These are phyloP conservation scores for Bryopsis sp. DNA, from an alignment of 139 green algal genomes.

Conservation along the genomic window DNA sequence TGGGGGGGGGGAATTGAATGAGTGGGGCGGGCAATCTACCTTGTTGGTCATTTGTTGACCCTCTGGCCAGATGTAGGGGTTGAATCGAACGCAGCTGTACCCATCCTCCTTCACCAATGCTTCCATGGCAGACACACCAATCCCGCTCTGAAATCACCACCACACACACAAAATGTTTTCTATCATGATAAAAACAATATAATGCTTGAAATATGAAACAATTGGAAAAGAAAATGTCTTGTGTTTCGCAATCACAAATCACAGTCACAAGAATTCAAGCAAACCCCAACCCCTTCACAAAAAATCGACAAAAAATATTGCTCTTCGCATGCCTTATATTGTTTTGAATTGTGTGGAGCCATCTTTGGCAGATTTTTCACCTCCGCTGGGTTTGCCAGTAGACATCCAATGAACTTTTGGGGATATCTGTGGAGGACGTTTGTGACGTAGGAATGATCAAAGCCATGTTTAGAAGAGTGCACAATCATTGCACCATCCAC, in stretches of 20 bases:
- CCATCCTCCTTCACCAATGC: conserved; percentile 21
- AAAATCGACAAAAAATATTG: too few species aligned
- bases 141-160: conserved; percentile 14
- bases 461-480: conserved; percentile 54
- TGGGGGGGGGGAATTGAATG: neutral
- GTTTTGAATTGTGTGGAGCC: neutral
- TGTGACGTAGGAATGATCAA: conserved; percentile 54
- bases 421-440: conserved; percentile 34
- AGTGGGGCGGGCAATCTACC: conserved; percentile 12
- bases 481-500: conserved; percentile 48
- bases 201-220: too few species aligned
- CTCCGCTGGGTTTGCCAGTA: conserved; percentile 49
- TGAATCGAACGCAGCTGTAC: conserved; percentile 47
- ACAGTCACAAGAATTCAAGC: too few species aligned
- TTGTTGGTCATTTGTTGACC: conserved; percentile 52
- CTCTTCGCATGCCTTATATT: neutral
- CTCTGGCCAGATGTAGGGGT: conserved; percentile 59
- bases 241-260: too few species aligned
- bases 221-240: too few species aligned
- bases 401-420: conserved; percentile 39
- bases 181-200: neutral
- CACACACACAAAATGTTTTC: neutral
- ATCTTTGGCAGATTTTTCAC: neutral
- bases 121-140: conserved; percentile 24
- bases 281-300: too few species aligned